These are phyloP conservation scores for Calendula officinalis DNA, from an alignment of 129 eudicot genomes.

Conservation along the genomic window DNA sequence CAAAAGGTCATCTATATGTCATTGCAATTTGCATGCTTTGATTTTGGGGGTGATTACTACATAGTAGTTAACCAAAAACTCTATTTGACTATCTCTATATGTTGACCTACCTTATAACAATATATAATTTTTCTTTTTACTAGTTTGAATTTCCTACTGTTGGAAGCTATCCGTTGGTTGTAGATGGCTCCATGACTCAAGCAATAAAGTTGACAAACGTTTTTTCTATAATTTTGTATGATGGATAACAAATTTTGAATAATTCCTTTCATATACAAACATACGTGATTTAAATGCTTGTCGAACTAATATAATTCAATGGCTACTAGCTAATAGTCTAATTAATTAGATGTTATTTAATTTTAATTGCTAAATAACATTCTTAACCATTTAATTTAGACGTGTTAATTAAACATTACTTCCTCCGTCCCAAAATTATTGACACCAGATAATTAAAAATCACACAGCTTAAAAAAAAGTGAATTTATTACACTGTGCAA, in stretches of 20 bases:
- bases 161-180: slow-evolving; percentile 11
- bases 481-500: too few relatives aligned
- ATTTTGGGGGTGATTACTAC: slow-evolving; percentile 20
- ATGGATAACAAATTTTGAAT: neutral
- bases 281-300: neutral
- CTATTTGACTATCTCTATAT: slow-evolving; percentile 20
- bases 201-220: slow-evolving; percentile 26
- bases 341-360: neutral
- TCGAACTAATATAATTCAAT: neutral
- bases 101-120: slow-evolving; percentile 15
- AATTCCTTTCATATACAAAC: neutral
- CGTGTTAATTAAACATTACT: neutral
- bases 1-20: too few relatives aligned
- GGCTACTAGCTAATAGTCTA: neutral
- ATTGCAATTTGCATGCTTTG: too few relatives aligned
- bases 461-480: too few relatives aligned
- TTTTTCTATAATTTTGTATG: neutral
- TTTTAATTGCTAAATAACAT: neutral
- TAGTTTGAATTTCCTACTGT: slow-evolving; percentile 16
- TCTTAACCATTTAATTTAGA: neutral
- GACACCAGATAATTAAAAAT: too few relatives aligned
- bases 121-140: slow-evolving; percentile 7
- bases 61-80: slow-evolving; percentile 34
- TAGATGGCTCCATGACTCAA: slow-evolving; percentile 20
- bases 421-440: too few relatives aligned